Conservation (phyloP, 345 rosid genomes). For the Salix dunnii region DNA sequence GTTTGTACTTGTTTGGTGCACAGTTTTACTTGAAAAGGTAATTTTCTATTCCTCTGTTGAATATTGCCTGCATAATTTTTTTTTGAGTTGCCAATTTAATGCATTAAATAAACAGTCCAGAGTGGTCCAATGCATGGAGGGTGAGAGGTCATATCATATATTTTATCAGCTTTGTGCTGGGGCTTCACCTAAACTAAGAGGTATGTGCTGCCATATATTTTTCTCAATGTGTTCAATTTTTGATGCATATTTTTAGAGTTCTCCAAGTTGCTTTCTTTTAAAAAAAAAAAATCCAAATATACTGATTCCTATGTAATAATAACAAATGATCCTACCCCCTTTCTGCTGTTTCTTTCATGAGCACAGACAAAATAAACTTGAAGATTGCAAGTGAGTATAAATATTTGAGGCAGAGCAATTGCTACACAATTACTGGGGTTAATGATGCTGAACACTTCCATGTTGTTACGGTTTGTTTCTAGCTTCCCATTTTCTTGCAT, state of each 20-base stretch:
- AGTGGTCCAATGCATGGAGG: slow-evolving; percentile 94
- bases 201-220: slow-evolving; percentile 29
- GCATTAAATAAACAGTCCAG: slow-evolving; percentile 75
- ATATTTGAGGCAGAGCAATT: slow-evolving; percentile 84
- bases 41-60: slow-evolving; percentile 14
- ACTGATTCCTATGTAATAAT: too few relatives aligned
- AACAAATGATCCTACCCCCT: neutral
- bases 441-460: slow-evolving; percentile 75
- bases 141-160: slow-evolving; percentile 98
- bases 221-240: neutral
- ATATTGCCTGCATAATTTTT: slow-evolving; percentile 10
- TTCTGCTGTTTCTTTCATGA: slow-evolving; percentile 4
- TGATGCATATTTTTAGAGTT: neutral
- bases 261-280: too few relatives aligned
- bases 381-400: slow-evolving; percentile 67
- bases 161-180: slow-evolving; percentile 99
- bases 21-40: slow-evolving; percentile 99
- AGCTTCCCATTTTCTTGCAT: slow-evolving; percentile 7
- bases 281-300: too few relatives aligned
- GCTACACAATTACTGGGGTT: slow-evolving; percentile 71
- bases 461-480: slow-evolving; percentile 56
- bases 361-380: slow-evolving; percentile 79
- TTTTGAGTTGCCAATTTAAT: slow-evolving; percentile 17
- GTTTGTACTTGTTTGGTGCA: slow-evolving; percentile 26
- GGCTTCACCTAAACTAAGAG: slow-evolving; percentile 71